These are phyloP conservation scores for Aspergillus glaucus DNA, from an alignment of 2,329 filamentous ascomycete species.

Conservation along the genomic window DNA sequence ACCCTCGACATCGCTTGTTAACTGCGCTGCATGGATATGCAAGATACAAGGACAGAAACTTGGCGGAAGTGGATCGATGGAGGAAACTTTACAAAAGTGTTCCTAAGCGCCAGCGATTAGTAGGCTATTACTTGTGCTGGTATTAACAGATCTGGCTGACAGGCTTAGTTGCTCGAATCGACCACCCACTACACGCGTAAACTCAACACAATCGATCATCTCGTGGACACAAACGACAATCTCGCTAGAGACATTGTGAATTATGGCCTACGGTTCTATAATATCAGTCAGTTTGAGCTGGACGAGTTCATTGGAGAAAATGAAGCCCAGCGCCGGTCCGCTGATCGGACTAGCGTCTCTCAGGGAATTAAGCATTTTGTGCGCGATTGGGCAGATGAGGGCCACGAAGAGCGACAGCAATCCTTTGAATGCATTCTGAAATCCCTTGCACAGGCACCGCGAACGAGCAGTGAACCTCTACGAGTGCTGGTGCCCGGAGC, in stretches of 20 bases:
- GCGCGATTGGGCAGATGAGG: constrained; percentile 50
- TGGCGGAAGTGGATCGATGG: constrained; percentile 15
- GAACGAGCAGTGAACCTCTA: constrained; percentile 11
- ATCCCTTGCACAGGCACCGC: constrained; percentile 10
- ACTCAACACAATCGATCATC: constrained; percentile 39
- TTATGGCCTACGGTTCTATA: constrained; percentile 44
- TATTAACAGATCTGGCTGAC: neutral
- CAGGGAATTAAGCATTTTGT: constrained; percentile 55
- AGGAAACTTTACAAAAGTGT: constrained; percentile 16
- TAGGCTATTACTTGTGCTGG: neutral
- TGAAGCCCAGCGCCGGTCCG: constrained; percentile 28
- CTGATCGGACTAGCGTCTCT: constrained; percentile 40
- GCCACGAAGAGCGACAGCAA: constrained; percentile 41
- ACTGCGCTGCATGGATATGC: constrained; percentile 20
- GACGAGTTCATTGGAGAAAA: constrained; percentile 35
- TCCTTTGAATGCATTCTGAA: constrained; percentile 31
- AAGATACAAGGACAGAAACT: constrained; percentile 15
- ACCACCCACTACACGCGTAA: constrained; percentile 53
- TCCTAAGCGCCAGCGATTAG: constrained; percentile 11
- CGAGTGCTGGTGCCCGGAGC: constrained; percentile 49
- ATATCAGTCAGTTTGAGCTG: constrained; percentile 40
- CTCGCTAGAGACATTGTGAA: constrained; percentile 45
- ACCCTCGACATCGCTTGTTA: constrained; percentile 21
- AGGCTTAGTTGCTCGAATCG: constrained; percentile 48
- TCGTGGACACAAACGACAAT: constrained; percentile 41